Conservation (phyloP, 129 eudicot species). For the Silybum marianum region DNA sequence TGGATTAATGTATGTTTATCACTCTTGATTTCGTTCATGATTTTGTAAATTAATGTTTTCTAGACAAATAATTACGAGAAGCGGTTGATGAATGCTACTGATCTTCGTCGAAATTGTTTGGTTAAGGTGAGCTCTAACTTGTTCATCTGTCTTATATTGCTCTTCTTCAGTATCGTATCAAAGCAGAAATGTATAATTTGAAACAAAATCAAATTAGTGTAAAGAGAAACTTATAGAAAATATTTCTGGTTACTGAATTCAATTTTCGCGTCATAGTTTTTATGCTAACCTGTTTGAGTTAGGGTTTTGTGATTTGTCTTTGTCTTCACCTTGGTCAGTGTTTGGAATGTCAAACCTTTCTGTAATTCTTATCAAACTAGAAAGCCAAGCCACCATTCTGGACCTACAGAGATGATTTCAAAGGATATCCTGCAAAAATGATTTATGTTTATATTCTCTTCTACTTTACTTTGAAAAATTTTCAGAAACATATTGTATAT, state of each 20-base stretch:
- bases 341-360: too few relatives aligned
- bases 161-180: neutral
- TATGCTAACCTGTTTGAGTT: neutral
- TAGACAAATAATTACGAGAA: conserved; percentile 17
- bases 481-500: neutral
- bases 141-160: neutral
- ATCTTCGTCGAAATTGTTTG: conserved; percentile 25
- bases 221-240: neutral
- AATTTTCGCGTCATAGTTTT: neutral
- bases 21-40: conserved; percentile 9
- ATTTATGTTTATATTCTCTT: neutral
- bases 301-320: too few relatives aligned
- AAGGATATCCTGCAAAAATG: neutral
- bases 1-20: neutral
- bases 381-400: neutral
- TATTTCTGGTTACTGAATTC: neutral
- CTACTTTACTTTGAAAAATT: neutral
- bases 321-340: too few relatives aligned
- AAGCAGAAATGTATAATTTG: neutral
- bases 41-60: conserved; percentile 1
- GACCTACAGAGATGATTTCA: neutral
- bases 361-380: neutral
- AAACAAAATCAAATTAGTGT: neutral
- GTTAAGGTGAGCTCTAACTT: conserved; percentile 38
- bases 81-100: conserved; percentile 37